phyloP scores from a whole-genome alignment of 768 basidiomycete species.

The Albatrellus ellisii region DNA sequence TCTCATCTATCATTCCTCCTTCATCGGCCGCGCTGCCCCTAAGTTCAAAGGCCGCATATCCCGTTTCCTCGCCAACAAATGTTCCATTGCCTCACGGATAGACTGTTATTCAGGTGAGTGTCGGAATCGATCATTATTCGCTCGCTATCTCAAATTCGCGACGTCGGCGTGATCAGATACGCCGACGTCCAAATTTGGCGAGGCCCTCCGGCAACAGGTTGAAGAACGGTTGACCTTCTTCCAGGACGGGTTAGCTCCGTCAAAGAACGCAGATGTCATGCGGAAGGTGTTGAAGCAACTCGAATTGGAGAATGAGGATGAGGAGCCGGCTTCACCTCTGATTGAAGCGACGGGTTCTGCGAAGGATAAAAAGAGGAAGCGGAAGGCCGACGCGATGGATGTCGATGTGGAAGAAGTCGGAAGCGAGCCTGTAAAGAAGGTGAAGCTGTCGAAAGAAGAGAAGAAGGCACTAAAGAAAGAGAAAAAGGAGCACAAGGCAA shows the following conservation, averaged over 20 bases:
- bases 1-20: slow-evolving; percentile 92
- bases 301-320: slow-evolving; percentile 29
- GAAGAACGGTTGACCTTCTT: slow-evolving; percentile 94
- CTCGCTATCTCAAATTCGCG: neutral
- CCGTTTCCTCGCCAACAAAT: slow-evolving; percentile 98
- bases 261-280: slow-evolving; percentile 88
- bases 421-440: slow-evolving; percentile 50
- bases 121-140: neutral
- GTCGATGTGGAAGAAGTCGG: slow-evolving; percentile 33
- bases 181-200: slow-evolving; percentile 89
- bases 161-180: slow-evolving; percentile 33
- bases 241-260: slow-evolving; percentile 79
- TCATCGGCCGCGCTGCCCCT: slow-evolving; percentile 89
- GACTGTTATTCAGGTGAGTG: slow-evolving; percentile 80
- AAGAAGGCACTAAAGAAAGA: slow-evolving; percentile 78
- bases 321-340: slow-evolving; percentile 39
- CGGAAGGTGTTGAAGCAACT: slow-evolving; percentile 67
- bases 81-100: slow-evolving; percentile 92
- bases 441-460: slow-evolving; percentile 72
- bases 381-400: slow-evolving; percentile 55
- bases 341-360: slow-evolving; percentile 36
- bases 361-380: slow-evolving; percentile 50
- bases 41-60: slow-evolving; percentile 97
- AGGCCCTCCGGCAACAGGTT: slow-evolving; percentile 86
- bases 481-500: slow-evolving; percentile 40